These are phyloP conservation scores for Viola pubescens DNA, from an alignment of 441 rosid genomes.

Conservation along the genomic window DNA sequence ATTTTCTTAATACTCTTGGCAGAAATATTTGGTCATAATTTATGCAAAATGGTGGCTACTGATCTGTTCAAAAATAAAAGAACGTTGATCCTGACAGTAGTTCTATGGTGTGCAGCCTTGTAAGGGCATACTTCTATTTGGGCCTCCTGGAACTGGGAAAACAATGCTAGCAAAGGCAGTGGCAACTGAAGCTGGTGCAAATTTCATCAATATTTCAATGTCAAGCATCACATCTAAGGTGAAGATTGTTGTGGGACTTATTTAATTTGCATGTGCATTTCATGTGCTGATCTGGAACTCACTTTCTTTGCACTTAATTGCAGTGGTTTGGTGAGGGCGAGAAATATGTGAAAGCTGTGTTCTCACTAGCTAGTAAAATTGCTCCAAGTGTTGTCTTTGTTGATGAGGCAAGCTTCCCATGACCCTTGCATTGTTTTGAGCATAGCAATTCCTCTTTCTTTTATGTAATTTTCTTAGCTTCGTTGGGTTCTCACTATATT, in stretches of 20 bases:
- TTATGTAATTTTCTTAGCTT: not conserved
- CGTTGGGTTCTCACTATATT: not conserved
- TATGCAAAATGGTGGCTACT: too few species aligned
- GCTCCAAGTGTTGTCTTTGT: conserved; percentile 91
- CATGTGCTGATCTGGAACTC: conserved; percentile 9
- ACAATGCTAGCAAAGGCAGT: conserved; percentile 96
- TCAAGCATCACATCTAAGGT: conserved; percentile 98
- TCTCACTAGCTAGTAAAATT: conserved; percentile 85
- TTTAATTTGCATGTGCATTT: conserved; percentile 8
- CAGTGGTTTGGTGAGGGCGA: conserved; percentile 99
- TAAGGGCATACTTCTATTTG: conserved; percentile 88
- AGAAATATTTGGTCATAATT: not conserved
- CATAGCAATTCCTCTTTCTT: not conserved
- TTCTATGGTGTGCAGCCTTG: conserved; percentile 54
- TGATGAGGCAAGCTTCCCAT: conserved; percentile 57
- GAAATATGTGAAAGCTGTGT: conserved; percentile 88
- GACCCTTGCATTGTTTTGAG: conserved; percentile 7
- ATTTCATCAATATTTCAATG: conserved; percentile 88
- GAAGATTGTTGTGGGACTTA: not conserved
- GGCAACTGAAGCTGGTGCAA: conserved; percentile 96
- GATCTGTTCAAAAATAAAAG: not conserved
- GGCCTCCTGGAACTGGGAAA: conserved; percentile 97
- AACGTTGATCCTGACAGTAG: conserved; percentile 7
- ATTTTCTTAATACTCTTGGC: not conserved
- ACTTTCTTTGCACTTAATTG: conserved; percentile 15